Evolutionary conservation across 192 early-diverging fungal genomes (phyloP), one percentile per base, ranked within the genome.

Genomic region (Backusella luteola): DNA sequence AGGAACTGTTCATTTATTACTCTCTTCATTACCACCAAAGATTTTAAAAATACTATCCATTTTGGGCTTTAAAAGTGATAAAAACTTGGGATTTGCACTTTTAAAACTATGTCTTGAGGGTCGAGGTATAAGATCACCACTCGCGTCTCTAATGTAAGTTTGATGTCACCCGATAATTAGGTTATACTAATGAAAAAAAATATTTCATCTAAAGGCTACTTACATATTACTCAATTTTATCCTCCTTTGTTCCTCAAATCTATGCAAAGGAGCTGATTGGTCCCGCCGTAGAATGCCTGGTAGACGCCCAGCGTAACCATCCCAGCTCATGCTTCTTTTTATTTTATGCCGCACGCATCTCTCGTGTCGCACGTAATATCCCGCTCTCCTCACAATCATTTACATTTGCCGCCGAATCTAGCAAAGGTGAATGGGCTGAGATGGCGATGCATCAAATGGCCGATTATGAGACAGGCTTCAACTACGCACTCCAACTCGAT

Each of bases 261-360:
- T 67, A 86, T 59, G 83, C 67, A 9, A 73, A 80, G 69, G 82
- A 78, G 38, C 76, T 83, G 3, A 70, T 71, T 3, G 66, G 39
- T 0, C 68, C 78, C 9, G 72, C 78, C 8, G 68, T 79, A 6
- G 78, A 79, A 44, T 81, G 82, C 12, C 56, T 87, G 6, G 70
- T 81, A 39, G 85, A 84, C 8, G 84, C 86, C 3, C 77, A 84
- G n/a, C 36, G 73, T 19, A 73, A 82, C 21, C 79, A 83, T 42
- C 83, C 81, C 2, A 81, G 84, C 14, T 87, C 86, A 0, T 83
- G 78, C 11, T 87, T 86, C 56, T 87, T 87, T 73, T 66, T 85
- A 6, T 86, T 84, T 46, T 87, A 86, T 68, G 74, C 81, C 0
- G 86, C 81, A 4, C 85, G 86, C 26, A 87, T 81, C 42, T 74